Conservation (phyloP, 441 rosid genomes). For the Pelargonium australe region DNA sequence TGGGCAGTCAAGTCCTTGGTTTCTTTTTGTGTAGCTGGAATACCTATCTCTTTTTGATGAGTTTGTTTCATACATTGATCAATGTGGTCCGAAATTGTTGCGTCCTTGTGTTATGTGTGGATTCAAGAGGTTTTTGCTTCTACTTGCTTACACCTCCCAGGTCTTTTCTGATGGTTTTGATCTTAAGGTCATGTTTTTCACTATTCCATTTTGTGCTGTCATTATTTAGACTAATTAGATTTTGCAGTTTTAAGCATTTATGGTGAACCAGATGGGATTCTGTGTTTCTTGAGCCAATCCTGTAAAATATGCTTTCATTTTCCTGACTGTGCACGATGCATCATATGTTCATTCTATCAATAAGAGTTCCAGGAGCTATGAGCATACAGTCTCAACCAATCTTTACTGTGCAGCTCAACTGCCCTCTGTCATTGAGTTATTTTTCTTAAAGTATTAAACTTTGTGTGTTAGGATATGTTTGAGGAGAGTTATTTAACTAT, state of each 20-base stretch:
- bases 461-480: not conserved
- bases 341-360: not conserved
- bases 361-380: not conserved
- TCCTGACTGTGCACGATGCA: not conserved
- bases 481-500: not conserved
- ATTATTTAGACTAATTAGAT: not conserved
- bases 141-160: too few relatives aligned
- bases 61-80: not conserved
- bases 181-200: not conserved
- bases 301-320: not conserved
- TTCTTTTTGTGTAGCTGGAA: too few relatives aligned
- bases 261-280: not conserved
- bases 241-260: not conserved
- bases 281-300: slow-evolving; percentile 1
- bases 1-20: not conserved
- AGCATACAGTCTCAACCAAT: not conserved
- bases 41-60: not conserved
- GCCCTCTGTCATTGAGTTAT: not conserved
- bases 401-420: not conserved
- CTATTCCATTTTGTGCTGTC: not conserved
- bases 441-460: not conserved
- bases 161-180: too few relatives aligned
- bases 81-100: not conserved
- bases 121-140: not conserved
- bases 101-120: not conserved